Conservation (phyloP, 345 rosid genomes). For the Hypericum perforatum region DNA sequence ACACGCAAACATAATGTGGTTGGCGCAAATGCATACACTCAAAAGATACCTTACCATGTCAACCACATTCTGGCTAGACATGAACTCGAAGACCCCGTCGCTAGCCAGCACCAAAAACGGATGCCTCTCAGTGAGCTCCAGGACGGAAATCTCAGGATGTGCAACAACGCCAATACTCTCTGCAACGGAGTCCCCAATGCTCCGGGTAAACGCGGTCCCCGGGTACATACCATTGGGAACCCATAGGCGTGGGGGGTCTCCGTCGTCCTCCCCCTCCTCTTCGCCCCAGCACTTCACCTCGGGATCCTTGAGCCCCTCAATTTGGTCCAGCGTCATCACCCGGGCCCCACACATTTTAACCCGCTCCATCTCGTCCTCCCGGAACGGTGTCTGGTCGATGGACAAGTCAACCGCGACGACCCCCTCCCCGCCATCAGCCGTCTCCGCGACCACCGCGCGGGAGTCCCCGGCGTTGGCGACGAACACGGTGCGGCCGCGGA, state of each 20-base stretch:
- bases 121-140: slow-evolving; percentile 70
- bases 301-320: slow-evolving; percentile 91
- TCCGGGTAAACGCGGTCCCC: slow-evolving; percentile 96
- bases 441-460: slow-evolving; percentile 83
- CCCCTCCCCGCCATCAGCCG: slow-evolving; percentile 54
- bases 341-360: slow-evolving; percentile 91
- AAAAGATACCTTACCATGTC: slow-evolving; percentile 79
- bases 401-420: slow-evolving; percentile 81
- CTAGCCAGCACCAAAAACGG: slow-evolving; percentile 96
- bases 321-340: slow-evolving; percentile 93
- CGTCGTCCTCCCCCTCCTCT: slow-evolving; percentile 92
- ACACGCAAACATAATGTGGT: too few species aligned
- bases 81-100: slow-evolving; percentile 96
- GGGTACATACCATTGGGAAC: slow-evolving; percentile 94
- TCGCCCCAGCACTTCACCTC: slow-evolving; percentile 95
- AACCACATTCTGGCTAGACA: slow-evolving; percentile 89
- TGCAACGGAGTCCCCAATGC: slow-evolving; percentile 88
- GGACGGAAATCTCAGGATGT: slow-evolving; percentile 82
- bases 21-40: too few species aligned
- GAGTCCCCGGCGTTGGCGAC: slow-evolving; percentile 93
- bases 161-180: slow-evolving; percentile 95
- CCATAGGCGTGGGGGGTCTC: slow-evolving; percentile 98
- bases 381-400: slow-evolving; percentile 84
- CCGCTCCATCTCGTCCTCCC: slow-evolving; percentile 77
- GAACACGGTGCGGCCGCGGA: slow-evolving; percentile 65